Percentiles rank a stretch among this genome's conserved stretches.
These are phyloP conservation scores for Athelia psychrophila DNA, from an alignment of 1,284 basidiomycete genomes.

Conservation along the genomic window DNA sequence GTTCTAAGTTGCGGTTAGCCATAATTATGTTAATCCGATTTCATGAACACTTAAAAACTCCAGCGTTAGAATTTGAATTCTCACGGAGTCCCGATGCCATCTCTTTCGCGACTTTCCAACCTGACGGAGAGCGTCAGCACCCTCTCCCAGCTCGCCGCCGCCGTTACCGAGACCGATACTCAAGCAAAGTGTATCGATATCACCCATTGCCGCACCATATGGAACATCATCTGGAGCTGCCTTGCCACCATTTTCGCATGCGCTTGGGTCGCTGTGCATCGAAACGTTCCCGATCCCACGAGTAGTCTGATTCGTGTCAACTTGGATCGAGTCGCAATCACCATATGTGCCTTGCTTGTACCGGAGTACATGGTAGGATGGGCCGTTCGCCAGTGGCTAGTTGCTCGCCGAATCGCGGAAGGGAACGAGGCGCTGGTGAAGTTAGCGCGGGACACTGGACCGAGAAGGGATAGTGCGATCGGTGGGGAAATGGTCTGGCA, in stretches of 20 bases:
- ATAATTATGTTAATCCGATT: no score
- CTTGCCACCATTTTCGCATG: constrained; percentile 8
- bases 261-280: constrained; percentile 10
- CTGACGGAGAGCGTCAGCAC: no score
- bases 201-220: constrained; percentile 2
- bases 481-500: not conserved
- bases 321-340: not conserved
- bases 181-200: no score
- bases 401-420: not conserved
- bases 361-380: not conserved
- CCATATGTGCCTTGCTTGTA: not conserved
- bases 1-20: no score
- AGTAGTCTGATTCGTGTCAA: not conserved
- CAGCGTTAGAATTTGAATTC: no score
- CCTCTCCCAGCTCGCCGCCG: no score
- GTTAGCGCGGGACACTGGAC: not conserved
- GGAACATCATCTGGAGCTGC: constrained; percentile 11
- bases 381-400: not conserved
- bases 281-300: constrained; percentile 6
- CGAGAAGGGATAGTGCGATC: not conserved
- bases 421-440: not conserved
- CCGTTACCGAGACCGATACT: no score
- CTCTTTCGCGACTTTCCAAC: no score
- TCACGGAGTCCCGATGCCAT: no score
- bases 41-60: no score